phyloP scores from a whole-genome alignment of 2,329 filamentous ascomycete species.

The Domatiomyces globalis region DNA sequence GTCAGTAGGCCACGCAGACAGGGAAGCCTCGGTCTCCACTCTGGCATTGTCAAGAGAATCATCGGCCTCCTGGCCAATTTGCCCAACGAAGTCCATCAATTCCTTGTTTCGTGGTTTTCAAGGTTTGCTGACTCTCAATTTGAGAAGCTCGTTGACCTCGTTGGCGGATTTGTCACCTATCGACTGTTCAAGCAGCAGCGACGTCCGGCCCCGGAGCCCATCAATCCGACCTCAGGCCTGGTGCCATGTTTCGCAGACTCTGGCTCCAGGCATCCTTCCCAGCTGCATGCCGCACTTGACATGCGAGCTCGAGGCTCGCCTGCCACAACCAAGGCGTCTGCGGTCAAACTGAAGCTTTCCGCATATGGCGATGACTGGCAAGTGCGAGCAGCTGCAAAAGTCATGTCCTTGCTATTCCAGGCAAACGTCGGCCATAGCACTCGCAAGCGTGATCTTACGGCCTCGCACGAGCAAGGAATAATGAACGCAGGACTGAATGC shows the following conservation, averaged over 20 bases:
- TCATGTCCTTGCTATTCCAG: constrained; percentile 67
- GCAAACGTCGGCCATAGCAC: constrained; percentile 51
- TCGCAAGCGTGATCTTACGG: constrained; percentile 26
- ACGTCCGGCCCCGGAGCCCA: constrained; percentile 35
- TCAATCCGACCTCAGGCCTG: constrained; percentile 51
- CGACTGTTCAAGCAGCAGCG: constrained; percentile 57
- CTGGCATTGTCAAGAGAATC: constrained; percentile 71
- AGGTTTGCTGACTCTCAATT: constrained; percentile 55
- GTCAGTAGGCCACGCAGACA: constrained; percentile 13
- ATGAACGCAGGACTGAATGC: constrained; percentile 27
- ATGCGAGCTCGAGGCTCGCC: constrained; percentile 25
- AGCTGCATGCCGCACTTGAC: constrained; percentile 64
- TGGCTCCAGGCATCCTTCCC: constrained; percentile 46
- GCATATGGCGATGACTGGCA: constrained; percentile 80
- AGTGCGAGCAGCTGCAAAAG: constrained; percentile 61
- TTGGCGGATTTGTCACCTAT: constrained; percentile 67
- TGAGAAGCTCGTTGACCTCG: constrained; percentile 58
- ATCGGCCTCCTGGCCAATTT: constrained; percentile 67
- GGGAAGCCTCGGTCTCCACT: constrained; percentile 51
- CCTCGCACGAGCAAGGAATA: constrained; percentile 19
- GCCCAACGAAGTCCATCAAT: constrained; percentile 59
- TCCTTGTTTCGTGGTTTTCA: constrained; percentile 65
- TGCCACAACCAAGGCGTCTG: constrained; percentile 42
- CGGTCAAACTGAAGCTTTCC: constrained; percentile 34
- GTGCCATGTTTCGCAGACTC: constrained; percentile 58